phyloP scores from a whole-genome alignment of 1,284 basidiomycete species.

The Moesziomyces sp. region DNA sequence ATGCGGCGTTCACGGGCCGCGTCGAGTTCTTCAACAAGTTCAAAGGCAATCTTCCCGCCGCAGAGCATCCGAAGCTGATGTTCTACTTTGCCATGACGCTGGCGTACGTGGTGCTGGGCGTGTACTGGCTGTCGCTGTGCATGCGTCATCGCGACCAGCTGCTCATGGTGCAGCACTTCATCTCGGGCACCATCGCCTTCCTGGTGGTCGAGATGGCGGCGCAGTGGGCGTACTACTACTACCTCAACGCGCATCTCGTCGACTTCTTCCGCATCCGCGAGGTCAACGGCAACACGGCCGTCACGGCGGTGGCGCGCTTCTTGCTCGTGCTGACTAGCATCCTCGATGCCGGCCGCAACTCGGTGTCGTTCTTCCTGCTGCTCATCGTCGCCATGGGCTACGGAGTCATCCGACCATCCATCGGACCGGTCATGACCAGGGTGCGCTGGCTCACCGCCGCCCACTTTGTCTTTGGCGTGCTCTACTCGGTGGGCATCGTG shows the following conservation, averaged over 20 bases:
- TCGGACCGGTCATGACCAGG: conserved; percentile 81
- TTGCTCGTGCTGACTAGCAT: conserved; percentile 70
- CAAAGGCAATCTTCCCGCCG: conserved; percentile 85
- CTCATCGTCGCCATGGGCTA: conserved; percentile 77
- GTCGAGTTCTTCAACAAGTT: conserved; percentile 91
- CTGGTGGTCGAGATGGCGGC: conserved; percentile 93
- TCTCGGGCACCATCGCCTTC: conserved; percentile 89
- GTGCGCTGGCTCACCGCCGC: conserved; percentile 80
- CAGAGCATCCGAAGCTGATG: conserved; percentile 97
- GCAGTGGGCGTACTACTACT: conserved; percentile 60
- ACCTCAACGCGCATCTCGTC: conserved; percentile 59
- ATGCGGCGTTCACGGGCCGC: conserved; percentile 82
- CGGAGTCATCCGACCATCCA: conserved; percentile 73
- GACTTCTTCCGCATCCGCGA: conserved; percentile 58
- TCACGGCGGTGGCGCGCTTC: conserved; percentile 56
- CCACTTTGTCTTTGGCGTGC: conserved; percentile 90
- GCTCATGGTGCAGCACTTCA: conserved; percentile 78
- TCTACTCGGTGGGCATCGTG: conserved; percentile 71
- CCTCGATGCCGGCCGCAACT: conserved; percentile 91
- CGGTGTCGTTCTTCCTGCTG: conserved; percentile 93
- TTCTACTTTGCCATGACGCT: conserved; percentile 89
- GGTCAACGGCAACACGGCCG: conserved; percentile 40
- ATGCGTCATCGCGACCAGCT: conserved; percentile 80
- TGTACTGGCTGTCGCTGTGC: conserved; percentile 85
- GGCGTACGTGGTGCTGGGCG: conserved; percentile 77